Evolutionary conservation across 1,284 basidiomycete species (phyloP), one percentile per base, ranked within the genome.

Genomic region (Ceratobasidium sp.): DNA sequence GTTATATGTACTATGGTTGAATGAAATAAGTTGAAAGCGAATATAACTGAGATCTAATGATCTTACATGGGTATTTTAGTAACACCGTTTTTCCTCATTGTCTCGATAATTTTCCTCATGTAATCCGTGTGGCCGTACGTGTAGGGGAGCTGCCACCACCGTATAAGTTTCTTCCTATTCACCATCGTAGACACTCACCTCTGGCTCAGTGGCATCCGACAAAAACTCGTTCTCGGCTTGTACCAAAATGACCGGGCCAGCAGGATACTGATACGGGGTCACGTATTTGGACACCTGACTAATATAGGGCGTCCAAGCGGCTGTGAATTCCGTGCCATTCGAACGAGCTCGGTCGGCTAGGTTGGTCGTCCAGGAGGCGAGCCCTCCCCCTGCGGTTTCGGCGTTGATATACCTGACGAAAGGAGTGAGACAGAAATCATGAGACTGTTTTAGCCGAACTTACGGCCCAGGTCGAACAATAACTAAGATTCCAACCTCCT

Each of bases 201-300:
- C 33, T 20, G 67, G 67, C 13, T 69, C 52, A 26, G 17, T 42
- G 1, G 7, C 50, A 20, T 50, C 50, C 17, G 61, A 62, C 61
- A 62, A 17, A 40, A 54, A 69, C 28, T 69, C 67, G n/a, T 69
- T 69, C 26, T 69, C 67, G 20, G 42, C 46, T 13, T 69, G 67
- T 50, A 69, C 40, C 33, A 69, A n/a, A 23, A 69, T 56, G 1
- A 69, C 67, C n/a, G 67, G 67, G 6, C 67, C 67, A 23, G 42
- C 67, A 7, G 67, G 67, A 75, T 86, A 87, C 83, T 86, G 79
- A 42, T 42, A 75, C 54, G 13, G 59, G 46, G n/a, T 42, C 57
- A 69, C 67, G n/a, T 50, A 56, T 50, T 56, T 69, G 2, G 67
- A 54, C 48, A 57, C 52, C 26, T 54, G 40, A 26, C 23, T 61